Conservation (phyloP, 23 red algal species). For the Chondrus crispus region DNA sequence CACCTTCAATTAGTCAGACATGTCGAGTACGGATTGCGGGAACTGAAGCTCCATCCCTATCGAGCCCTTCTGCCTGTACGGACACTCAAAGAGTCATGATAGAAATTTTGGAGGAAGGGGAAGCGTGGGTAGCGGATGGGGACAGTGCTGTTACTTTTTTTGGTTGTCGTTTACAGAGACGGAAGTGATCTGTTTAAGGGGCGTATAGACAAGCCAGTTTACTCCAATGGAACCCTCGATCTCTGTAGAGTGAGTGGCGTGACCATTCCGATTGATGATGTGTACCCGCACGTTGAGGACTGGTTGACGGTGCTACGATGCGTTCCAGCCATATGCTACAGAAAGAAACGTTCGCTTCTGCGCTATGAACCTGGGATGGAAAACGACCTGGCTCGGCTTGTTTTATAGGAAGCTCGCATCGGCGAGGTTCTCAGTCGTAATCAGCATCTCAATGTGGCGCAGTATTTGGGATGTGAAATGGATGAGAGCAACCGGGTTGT, state of each 20-base stretch:
- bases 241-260: too few relatives aligned
- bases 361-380: background rate
- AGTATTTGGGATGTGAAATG: background rate
- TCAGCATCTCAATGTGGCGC: background rate
- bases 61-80: too few relatives aligned
- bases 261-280: background rate
- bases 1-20: too few relatives aligned
- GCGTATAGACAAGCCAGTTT: too few relatives aligned
- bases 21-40: too few relatives aligned
- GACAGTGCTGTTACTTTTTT: background rate
- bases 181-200: too few relatives aligned
- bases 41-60: too few relatives aligned
- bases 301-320: background rate
- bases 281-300: background rate
- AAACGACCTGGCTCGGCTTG: background rate
- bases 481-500: background rate
- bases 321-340: too few relatives aligned
- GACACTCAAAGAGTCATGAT: background rate
- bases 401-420: background rate
- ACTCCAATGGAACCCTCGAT: too few relatives aligned
- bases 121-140: background rate
- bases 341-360: background rate
- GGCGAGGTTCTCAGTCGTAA: background rate
- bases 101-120: background rate
- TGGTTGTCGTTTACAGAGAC: slow-evolving; percentile 8